phyloP scores from a whole-genome alignment of 192 early-diverging fungal species.

The Backusella parvicylindrica region DNA sequence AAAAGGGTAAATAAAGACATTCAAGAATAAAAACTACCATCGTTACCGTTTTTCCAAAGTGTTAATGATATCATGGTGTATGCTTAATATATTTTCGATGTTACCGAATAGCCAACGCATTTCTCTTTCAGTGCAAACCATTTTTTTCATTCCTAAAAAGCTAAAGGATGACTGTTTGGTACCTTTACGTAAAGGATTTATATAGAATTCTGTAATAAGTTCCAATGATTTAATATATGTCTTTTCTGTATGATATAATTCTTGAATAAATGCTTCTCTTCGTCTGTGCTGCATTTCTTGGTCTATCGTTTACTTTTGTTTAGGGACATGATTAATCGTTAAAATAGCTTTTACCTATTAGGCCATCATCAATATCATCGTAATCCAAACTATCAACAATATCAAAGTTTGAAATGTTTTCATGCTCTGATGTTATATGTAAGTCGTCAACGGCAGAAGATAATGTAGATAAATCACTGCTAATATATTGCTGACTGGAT shows the following conservation, averaged over 20 bases:
- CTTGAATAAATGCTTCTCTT: constrained; percentile 19
- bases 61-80: constrained; percentile 9
- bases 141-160: constrained; percentile 26
- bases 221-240: constrained; percentile 14
- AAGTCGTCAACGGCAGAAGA: neutral
- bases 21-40: neutral
- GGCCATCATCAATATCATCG: constrained; percentile 28
- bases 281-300: constrained; percentile 17
- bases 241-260: constrained; percentile 20
- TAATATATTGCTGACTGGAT: neutral
- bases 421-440: neutral
- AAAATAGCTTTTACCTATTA: constrained; percentile 21
- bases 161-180: constrained; percentile 21
- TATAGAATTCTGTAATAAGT: neutral
- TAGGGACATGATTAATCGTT: neutral
- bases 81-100: constrained; percentile 6
- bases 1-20: neutral
- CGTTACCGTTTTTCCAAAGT: constrained; percentile 18
- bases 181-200: constrained; percentile 22
- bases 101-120: constrained; percentile 24
- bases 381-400: constrained; percentile 31
- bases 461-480: neutral
- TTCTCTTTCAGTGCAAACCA: constrained; percentile 27
- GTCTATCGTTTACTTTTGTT: constrained; percentile 7
- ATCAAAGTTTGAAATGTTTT: constrained; percentile 7